phyloP scores from a whole-genome alignment of 495 filamentous ascomycete species.

The Daldinia concentrica region DNA sequence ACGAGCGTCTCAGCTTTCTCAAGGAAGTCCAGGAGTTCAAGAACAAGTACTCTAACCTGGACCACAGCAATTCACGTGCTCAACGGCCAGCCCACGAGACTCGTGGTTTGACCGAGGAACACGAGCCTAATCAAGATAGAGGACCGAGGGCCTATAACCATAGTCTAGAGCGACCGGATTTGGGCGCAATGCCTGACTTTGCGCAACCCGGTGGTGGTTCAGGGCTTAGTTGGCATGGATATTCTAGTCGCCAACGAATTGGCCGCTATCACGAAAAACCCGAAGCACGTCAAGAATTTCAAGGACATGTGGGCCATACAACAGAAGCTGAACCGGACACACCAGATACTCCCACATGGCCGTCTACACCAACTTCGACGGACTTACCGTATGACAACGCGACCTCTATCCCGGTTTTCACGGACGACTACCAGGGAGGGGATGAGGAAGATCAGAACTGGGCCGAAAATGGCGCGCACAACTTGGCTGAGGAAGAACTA shows the following conservation, averaged over 20 bases:
- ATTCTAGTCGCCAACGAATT: conserved; percentile 81
- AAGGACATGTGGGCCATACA: conserved; percentile 75
- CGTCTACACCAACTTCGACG: conserved; percentile 15
- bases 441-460: conserved; percentile 1
- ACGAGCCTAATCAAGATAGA: conserved; percentile 38
- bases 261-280: background rate
- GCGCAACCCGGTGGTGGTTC: conserved; percentile 71
- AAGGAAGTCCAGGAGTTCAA: background rate
- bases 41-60: background rate
- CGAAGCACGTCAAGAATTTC: conserved; percentile 60
- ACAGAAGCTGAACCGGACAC: conserved; percentile 60
- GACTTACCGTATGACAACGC: conserved; percentile 10
- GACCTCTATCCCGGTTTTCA: background rate
- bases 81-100: background rate
- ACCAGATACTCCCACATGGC: conserved; percentile 1
- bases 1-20: background rate
- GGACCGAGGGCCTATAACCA: conserved; percentile 60
- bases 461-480: conserved; percentile 14
- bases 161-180: conserved; percentile 75
- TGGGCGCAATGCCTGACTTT: conserved; percentile 83
- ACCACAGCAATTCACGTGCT: background rate
- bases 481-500: conserved; percentile 33
- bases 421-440: conserved; percentile 12
- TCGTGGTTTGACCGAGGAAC: conserved; percentile 9
- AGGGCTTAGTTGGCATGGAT: conserved; percentile 80